Conservation (phyloP, 2,329 filamentous ascomycete genomes). For the Alternaria alternata region DNA sequence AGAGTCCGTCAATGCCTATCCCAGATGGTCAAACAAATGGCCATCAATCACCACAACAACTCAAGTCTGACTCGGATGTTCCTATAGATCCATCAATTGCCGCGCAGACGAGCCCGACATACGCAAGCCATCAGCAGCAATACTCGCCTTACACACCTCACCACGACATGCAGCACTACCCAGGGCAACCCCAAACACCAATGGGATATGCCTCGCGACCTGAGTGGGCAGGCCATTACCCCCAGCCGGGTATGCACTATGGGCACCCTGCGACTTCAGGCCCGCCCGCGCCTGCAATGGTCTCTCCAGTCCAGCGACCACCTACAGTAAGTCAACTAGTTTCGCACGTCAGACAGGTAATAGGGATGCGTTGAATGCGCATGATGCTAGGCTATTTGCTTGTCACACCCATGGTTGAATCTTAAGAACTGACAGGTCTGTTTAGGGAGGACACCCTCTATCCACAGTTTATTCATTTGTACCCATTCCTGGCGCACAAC, state of each 20-base stretch:
- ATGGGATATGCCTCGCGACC: constrained; percentile 71
- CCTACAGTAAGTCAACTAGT: constrained; percentile 63
- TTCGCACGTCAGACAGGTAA: neutral
- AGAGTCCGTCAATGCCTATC: constrained; percentile 95
- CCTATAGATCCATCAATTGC: constrained; percentile 99
- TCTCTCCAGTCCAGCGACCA: constrained; percentile 67
- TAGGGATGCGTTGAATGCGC: constrained; percentile 1
- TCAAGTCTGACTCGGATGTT: constrained; percentile 95
- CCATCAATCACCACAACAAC: constrained; percentile 71
- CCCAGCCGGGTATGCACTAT: constrained; percentile 54
- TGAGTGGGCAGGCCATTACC: constrained; percentile 73
- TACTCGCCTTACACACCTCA: constrained; percentile 88
- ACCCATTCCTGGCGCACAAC: constrained; percentile 93
- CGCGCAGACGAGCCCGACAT: constrained; percentile 89
- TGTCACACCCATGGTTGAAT: neutral
- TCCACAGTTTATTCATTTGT: constrained; percentile 97
- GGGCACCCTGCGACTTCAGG: constrained; percentile 66
- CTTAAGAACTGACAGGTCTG: constrained; percentile 18
- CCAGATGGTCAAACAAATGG: constrained; percentile 77
- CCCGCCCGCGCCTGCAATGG: constrained; percentile 64
- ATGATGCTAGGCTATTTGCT: neutral
- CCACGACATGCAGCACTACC: constrained; percentile 84
- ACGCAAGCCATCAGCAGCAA: constrained; percentile 73
- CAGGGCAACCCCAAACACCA: constrained; percentile 65
- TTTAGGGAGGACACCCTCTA: constrained; percentile 60